Base-by-base conservation (phyloP, 805 yeast species). In the Brettanomyces naardenensis region DNA sequence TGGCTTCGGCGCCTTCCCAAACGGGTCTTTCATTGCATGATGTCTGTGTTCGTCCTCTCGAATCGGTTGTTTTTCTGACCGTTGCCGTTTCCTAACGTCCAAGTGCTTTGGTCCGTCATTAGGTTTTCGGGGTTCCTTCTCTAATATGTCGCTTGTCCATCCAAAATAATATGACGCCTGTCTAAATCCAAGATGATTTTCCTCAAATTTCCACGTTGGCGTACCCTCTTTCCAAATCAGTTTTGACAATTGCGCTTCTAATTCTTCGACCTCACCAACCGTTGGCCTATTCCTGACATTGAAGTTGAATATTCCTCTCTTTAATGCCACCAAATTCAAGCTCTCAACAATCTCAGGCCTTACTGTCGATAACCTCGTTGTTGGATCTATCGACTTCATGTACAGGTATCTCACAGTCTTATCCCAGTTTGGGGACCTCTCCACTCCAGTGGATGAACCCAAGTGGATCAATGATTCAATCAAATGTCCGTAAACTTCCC, bases 101-200 rank as follows among this genome's bases (percentile, higher is more conserved):
- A n/a, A n/a, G n/a, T n/a, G n/a, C n/a, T n/a, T n/a, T n/a, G n/a
- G n/a, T n/a, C n/a, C n/a, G n/a, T n/a, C n/a, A n/a, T n/a, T n/a
- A n/a, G n/a, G n/a, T n/a, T n/a, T n/a, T n/a, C n/a, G n/a, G n/a
- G n/a, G n/a, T n/a, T n/a, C n/a, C n/a, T n/a, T n/a, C n/a, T n/a
- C n/a, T n/a, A n/a, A n/a, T n/a, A n/a, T n/a, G n/a, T n/a, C n/a
- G n/a, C n/a, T n/a, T n/a, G 19, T 15, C n/a, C 27, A 28, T 1
- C 56, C 56, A 9, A 52, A 35, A 36, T 36, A 33, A 26, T 28
- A 18, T 21, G 46, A 47, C 9, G 54, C 46, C 20, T 38, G 38
- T 18, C 39, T 39, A 38, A 50, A 52, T 14, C 43, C 19, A 3
- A 33, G 20, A 0, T 45, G 19, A 31, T 52, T 50, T 4, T 39